Conservation (phyloP, 106 monocot species). For the Hemerocallis citrina region DNA sequence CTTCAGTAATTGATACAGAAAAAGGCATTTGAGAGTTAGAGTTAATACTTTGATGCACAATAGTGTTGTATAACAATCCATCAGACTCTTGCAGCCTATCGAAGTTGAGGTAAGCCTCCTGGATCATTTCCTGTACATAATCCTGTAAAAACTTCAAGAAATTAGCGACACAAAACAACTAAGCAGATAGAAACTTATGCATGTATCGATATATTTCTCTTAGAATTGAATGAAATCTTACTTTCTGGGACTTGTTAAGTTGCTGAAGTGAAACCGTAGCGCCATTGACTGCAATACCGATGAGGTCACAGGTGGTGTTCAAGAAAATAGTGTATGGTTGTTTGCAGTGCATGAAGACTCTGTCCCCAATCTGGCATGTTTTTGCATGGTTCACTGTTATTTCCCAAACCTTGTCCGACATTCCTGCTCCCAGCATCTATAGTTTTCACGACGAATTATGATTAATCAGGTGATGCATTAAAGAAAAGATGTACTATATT, state of each 20-base stretch:
- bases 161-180: not conserved
- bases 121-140: constrained; percentile 12
- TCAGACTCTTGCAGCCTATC: constrained; percentile 4
- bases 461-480: not conserved
- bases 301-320: constrained; percentile 1
- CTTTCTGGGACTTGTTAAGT: constrained; percentile 8
- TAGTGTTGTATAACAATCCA: not conserved
- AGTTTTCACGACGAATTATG: not conserved
- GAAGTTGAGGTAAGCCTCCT: constrained; percentile 13
- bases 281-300: not conserved
- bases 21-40: not conserved
- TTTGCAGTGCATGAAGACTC: constrained; percentile 1
- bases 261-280: not conserved
- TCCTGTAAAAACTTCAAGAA: constrained; percentile 4
- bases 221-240: not conserved
- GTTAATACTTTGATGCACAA: not conserved
- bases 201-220: not conserved
- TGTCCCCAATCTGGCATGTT: not conserved
- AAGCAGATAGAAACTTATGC: not conserved
- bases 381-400: not conserved
- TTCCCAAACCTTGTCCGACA: constrained; percentile 2
- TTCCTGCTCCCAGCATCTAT: constrained; percentile 1
- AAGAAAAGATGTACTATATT: not conserved
- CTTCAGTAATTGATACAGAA: constrained; percentile 1
- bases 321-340: not conserved